Evolutionary conservation across 768 basidiomycete species (phyloP).

Genomic region (Mrakia blollopis): DNA sequence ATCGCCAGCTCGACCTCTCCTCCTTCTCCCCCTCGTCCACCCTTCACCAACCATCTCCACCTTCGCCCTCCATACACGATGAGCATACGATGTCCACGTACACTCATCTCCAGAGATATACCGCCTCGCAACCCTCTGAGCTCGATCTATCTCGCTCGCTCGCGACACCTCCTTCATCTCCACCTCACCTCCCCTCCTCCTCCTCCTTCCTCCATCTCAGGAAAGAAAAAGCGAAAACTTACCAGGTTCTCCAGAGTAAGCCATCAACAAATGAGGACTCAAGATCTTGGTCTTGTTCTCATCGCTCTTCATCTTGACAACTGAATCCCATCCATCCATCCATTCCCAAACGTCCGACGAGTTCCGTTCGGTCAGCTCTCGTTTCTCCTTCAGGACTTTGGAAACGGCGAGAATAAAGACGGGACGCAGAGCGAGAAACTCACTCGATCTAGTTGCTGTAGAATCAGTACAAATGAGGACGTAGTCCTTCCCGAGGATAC

Average conservation of each 20-base stretch:
- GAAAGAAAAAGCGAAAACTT: constrained; percentile 32
- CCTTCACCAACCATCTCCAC: background rate
- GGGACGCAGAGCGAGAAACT: no score
- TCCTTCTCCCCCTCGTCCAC: no score
- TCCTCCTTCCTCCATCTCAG: background rate
- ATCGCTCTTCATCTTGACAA: constrained; percentile 95
- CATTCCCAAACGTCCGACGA: background rate
- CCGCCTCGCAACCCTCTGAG: no score
- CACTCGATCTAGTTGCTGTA: constrained; percentile 66
- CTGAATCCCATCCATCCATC: constrained; percentile 38
- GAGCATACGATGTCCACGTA: no score
- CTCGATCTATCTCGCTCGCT: no score
- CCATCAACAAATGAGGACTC: constrained; percentile 87
- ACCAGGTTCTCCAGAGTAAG: constrained; percentile 92
- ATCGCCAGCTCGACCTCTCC: background rate
- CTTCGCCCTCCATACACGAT: background rate
- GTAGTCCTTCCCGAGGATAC: constrained; percentile 85
- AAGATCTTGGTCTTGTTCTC: constrained; percentile 94
- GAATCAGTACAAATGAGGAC: constrained; percentile 89
- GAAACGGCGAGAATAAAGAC: no score
- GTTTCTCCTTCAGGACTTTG: no score
- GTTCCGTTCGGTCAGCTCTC: background rate
- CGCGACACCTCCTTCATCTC: background rate
- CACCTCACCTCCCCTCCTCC: background rate
- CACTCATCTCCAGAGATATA: no score